Evolutionary conservation across 306 rosid genomes (phyloP).

Genomic region (Purshia tridentata): DNA sequence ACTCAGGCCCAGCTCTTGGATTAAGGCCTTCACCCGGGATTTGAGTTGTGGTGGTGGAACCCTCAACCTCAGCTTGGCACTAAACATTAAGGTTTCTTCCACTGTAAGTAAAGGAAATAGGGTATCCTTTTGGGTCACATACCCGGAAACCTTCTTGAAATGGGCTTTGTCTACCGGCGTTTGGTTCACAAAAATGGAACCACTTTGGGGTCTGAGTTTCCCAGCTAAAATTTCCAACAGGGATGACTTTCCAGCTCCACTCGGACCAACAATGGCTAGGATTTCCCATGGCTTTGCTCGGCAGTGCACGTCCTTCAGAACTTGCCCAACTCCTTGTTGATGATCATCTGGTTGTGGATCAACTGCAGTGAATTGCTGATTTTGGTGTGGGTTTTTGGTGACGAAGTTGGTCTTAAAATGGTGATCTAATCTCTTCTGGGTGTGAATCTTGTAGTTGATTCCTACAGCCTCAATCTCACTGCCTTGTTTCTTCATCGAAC

Average conservation of each 20-base stretch:
- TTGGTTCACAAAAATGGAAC: constrained; percentile 62
- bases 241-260: constrained; percentile 94
- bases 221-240: constrained; percentile 87
- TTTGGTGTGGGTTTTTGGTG: constrained; percentile 36
- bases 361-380: constrained; percentile 13
- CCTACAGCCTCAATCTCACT: constrained; percentile 82
- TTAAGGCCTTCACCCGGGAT: constrained; percentile 61
- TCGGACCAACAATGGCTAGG: constrained; percentile 90
- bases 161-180: constrained; percentile 51
- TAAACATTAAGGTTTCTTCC: constrained; percentile 84
- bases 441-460: constrained; percentile 62
- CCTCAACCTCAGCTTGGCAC: constrained; percentile 62
- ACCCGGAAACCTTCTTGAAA: constrained; percentile 79
- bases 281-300: constrained; percentile 73
- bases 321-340: constrained; percentile 43
- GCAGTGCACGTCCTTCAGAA: constrained; percentile 61
- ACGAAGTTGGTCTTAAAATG: constrained; percentile 46
- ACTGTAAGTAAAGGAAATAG: constrained; percentile 83
- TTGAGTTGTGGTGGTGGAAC: constrained; percentile 43
- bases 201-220: constrained; percentile 52
- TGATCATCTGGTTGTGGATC: constrained; percentile 28
- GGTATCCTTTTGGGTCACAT: constrained; percentile 81
- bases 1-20: constrained; percentile 70
- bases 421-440: constrained; percentile 32
- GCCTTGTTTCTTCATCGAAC: constrained; percentile 58